Conservation (phyloP, 2,329 filamentous ascomycete species). For the Didymella arachidicola region DNA sequence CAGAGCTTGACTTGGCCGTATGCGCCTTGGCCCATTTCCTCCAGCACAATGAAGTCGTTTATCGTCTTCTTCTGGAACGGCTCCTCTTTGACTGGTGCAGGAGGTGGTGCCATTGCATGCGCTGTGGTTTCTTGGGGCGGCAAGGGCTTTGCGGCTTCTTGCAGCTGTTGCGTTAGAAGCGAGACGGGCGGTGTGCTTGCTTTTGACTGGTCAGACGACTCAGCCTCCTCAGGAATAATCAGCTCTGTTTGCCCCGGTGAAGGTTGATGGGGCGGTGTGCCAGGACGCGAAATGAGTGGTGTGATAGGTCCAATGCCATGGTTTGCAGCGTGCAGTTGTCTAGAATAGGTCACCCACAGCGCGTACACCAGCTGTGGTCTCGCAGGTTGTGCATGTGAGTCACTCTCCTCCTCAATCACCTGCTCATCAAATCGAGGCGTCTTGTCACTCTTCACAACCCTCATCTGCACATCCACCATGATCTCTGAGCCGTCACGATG, state of each 20-base stretch:
- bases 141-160: conserved; percentile 58
- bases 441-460: conserved; percentile 87
- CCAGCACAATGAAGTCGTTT: conserved; percentile 86
- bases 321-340: conserved; percentile 82
- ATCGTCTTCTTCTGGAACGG: conserved; percentile 76
- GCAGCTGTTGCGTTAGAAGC: conserved; percentile 60
- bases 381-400: conserved; percentile 58
- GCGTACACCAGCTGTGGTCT: conserved; percentile 82
- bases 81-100: conserved; percentile 29
- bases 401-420: conserved; percentile 67
- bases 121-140: conserved; percentile 38
- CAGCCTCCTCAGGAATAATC: conserved; percentile 48
- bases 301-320: conserved; percentile 69
- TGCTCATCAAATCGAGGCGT: conserved; percentile 61
- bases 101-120: conserved; percentile 25
- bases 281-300: conserved; percentile 67
- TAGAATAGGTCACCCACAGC: conserved; percentile 95
- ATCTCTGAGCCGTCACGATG: conserved; percentile 92
- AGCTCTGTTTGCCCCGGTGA: conserved; percentile 72
- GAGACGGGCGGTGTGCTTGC: conserved; percentile 53
- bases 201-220: conserved; percentile 44
- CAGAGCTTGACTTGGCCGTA: conserved; percentile 98
- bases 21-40: conserved; percentile 98
- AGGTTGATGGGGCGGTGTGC: conserved; percentile 79
- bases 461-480: conserved; percentile 94